Percentiles rank a stretch among this genome's conserved stretches.
These are phyloP conservation scores for Mycena indigotica DNA, from an alignment of 768 basidiomycete genomes.

Conservation along the genomic window DNA sequence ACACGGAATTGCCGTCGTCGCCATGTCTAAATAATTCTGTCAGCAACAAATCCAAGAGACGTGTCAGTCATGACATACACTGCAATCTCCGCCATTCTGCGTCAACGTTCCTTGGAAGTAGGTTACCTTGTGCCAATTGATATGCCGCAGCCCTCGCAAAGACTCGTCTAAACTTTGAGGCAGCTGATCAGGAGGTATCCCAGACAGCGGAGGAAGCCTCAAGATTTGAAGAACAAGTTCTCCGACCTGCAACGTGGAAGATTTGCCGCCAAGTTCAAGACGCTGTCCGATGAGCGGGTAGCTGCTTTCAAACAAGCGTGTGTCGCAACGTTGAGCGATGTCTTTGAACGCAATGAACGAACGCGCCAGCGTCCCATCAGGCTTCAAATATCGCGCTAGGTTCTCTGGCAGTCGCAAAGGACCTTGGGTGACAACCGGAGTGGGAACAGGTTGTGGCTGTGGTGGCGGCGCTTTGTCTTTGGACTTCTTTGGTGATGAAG, in stretches of 20 bases:
- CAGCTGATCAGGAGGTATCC: slow-evolving; percentile 71
- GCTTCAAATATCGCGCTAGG: slow-evolving; percentile 78
- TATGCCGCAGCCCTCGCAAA: slow-evolving; percentile 81
- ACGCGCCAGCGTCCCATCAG: slow-evolving; percentile 86
- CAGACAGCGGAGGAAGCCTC: slow-evolving; percentile 86
- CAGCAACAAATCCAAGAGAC: slow-evolving; percentile 3
- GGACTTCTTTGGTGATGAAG: slow-evolving; percentile 70
- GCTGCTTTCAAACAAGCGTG: slow-evolving; percentile 79
- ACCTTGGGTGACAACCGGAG: slow-evolving; percentile 35
- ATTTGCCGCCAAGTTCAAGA: slow-evolving; percentile 55
- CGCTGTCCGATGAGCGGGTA: slow-evolving; percentile 82
- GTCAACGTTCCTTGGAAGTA: slow-evolving; percentile 93
- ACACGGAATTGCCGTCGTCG: slow-evolving; percentile 81
- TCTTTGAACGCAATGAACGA: slow-evolving; percentile 91
- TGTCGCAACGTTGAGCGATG: slow-evolving; percentile 80
- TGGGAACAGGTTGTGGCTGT: slow-evolving; percentile 39
- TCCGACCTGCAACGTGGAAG: slow-evolving; percentile 73
- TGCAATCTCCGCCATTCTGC: slow-evolving; percentile 91
- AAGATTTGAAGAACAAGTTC: slow-evolving; percentile 91
- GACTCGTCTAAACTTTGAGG: slow-evolving; percentile 95
- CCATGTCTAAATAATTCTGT: slow-evolving; percentile 58
- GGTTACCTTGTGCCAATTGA: slow-evolving; percentile 92
- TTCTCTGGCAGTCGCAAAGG: slow-evolving; percentile 64
- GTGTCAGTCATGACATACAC: slow-evolving; percentile 51
- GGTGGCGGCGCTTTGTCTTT: slow-evolving; percentile 49